phyloP scores from a whole-genome alignment of 306 rosid genomes.

The Vigna mungo region DNA sequence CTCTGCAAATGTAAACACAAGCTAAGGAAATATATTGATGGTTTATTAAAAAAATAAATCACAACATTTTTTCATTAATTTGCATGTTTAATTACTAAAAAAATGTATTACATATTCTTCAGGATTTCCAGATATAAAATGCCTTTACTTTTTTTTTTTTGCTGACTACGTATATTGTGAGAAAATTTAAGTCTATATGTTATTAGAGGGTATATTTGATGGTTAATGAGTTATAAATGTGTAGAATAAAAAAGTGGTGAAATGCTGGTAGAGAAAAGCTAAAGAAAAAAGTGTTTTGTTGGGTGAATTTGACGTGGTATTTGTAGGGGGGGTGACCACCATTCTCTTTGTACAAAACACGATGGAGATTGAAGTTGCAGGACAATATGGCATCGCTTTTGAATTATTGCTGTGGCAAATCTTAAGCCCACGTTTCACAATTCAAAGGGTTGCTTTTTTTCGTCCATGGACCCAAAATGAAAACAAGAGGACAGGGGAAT shows the following conservation, averaged over 20 bases:
- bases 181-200: too few species aligned
- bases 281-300: conserved; percentile 17
- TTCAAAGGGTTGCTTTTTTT: background rate
- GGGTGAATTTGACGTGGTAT: conserved; percentile 34
- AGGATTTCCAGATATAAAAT: too few species aligned
- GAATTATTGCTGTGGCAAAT: conserved; percentile 17
- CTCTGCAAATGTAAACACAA: too few species aligned
- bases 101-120: too few species aligned
- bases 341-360: conserved; percentile 18
- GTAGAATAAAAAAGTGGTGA: background rate
- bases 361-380: conserved; percentile 38
- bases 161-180: too few species aligned
- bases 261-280: background rate
- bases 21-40: too few species aligned
- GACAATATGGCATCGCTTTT: conserved; percentile 15
- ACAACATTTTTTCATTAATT: too few species aligned
- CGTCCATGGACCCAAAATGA: background rate
- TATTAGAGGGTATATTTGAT: too few species aligned
- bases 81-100: too few species aligned
- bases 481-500: background rate
- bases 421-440: conserved; percentile 40
- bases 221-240: too few species aligned
- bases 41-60: too few species aligned
- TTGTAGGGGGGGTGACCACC: conserved; percentile 37
- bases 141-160: too few species aligned